Evolutionary conservation across 2,329 filamentous ascomycete species (phyloP), one percentile per base, ranked within the genome.

Genomic region (Diaporthe sp.): DNA sequence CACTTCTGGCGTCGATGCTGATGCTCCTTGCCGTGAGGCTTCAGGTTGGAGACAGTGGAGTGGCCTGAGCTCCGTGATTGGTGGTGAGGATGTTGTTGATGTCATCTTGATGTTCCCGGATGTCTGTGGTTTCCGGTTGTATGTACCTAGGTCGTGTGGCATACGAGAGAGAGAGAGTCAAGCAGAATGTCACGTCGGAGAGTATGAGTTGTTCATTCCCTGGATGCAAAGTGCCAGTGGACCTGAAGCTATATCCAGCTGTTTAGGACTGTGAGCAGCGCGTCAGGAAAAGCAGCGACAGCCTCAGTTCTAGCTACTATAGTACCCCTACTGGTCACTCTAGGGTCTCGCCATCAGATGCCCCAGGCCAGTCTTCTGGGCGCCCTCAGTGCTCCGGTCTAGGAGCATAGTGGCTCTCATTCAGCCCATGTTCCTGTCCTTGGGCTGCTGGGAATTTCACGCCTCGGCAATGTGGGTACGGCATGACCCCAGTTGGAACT

Each of bases 11-110:
- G 57, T 22, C 44, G 42, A 17, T 42, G 46, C 17, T 73, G 70
- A 37, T 62, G 34, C 58, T 44, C 42, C 70, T 62, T 62, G 44
- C 34, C 34, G 58, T 25, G 58, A 62, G n/a, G 34, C 17, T 19
- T 62, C 70, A 55, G 61, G 6, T 46, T 62, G 70, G 58, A 73
- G 74, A 69, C 74, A 73, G 59, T 78, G 77, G 49, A 78, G 71
- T 31, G 77, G 77, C 72, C 77, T 70, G 31, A 78, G 74, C 77
- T 74, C 74, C 49, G 77, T 78, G 57, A 75, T 62, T 57, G 77
- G 76, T 59, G 74, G 76, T 53, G 70, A 57, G 44, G 74, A 59
- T 68, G 25, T 42, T 75, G 61, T 49, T 55, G 70, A 73, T 72
- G 44, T 51, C 70, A 73, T 73, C 70, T 73, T 73, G 44, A 53